phyloP scores from a whole-genome alignment of 192 early-diverging fungal genomes.

The Coemansia sp. region DNA sequence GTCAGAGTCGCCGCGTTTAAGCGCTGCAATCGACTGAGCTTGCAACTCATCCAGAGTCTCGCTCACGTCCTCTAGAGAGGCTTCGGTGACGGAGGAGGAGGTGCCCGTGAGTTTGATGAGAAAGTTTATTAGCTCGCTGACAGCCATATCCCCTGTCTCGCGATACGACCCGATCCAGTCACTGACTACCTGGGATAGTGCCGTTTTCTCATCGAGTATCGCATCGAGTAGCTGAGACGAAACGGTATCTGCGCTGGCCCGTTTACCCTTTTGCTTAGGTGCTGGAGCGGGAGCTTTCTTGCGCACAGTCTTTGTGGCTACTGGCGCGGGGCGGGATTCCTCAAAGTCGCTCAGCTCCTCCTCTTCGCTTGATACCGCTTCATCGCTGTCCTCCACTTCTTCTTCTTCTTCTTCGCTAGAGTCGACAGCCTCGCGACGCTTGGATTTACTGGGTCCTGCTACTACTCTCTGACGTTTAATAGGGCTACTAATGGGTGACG shows the following conservation, averaged over 20 bases:
- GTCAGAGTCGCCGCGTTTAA: constrained; percentile 28
- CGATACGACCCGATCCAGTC: constrained; percentile 77
- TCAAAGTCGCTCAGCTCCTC: constrained; percentile 44
- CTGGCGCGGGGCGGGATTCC: constrained; percentile 3
- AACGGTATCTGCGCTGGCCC: neutral
- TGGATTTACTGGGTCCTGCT: constrained; percentile 9
- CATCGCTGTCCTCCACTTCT: constrained; percentile 14
- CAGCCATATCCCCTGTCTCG: constrained; percentile 56
- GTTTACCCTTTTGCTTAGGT: constrained; percentile 4
- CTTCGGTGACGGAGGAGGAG: constrained; percentile 44
- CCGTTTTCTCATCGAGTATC: constrained; percentile 54
- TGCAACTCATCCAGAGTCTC: constrained; percentile 63
- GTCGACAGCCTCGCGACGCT: neutral
- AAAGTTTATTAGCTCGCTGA: constrained; percentile 78
- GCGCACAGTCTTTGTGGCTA: constrained; percentile 25
- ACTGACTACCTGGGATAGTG: constrained; percentile 63
- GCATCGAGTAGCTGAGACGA: constrained; percentile 40
- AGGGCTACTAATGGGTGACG: constrained; percentile 10
- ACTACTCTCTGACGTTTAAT: constrained; percentile 33
- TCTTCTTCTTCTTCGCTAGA: constrained; percentile 8
- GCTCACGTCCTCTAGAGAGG: constrained; percentile 56
- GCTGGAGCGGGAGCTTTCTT: neutral
- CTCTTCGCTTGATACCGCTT: constrained; percentile 7
- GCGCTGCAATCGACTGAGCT: constrained; percentile 25
- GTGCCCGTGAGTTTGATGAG: constrained; percentile 62